Evolutionary conservation across 768 basidiomycete genomes (phyloP).

Genomic region (Sutorius australiensis): DNA sequence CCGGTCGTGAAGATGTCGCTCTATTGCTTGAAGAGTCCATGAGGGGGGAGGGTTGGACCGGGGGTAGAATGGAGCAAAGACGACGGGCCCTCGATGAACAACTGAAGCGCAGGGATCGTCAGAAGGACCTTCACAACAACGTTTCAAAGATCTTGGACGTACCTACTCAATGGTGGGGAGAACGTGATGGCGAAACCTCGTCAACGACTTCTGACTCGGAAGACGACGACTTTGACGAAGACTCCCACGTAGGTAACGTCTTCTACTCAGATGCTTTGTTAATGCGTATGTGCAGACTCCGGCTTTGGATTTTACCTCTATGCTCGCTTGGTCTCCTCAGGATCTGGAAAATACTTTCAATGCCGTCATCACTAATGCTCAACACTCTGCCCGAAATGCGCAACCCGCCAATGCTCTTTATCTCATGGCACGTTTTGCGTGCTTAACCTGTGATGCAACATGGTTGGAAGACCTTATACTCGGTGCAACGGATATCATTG

Average conservation of each 20-base stretch:
- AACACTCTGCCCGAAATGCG: constrained; percentile 64
- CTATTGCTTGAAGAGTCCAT: constrained; percentile 87
- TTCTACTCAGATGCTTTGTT: constrained; percentile 1
- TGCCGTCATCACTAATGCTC: constrained; percentile 75
- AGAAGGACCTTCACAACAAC: constrained; percentile 53
- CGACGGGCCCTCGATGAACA: constrained; percentile 58
- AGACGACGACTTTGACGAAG: constrained; percentile 48
- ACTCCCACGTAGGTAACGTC: constrained; percentile 41
- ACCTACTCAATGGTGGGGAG: constrained; percentile 62
- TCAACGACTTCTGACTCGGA: constrained; percentile 45
- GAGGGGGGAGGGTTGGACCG: constrained; percentile 80
- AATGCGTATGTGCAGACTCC: constrained; percentile 52
- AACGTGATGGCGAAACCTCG: constrained; percentile 42
- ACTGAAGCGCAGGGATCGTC: constrained; percentile 49
- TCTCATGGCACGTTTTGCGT: constrained; percentile 90
- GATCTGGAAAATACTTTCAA: constrained; percentile 76
- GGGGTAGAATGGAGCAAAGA: constrained; percentile 69
- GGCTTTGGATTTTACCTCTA: constrained; percentile 69
- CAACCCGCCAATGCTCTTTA: constrained; percentile 92
- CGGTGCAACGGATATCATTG: constrained; percentile 87
- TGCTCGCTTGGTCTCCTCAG: constrained; percentile 90
- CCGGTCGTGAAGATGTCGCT: constrained; percentile 81
- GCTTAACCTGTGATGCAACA: constrained; percentile 79
- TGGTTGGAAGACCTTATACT: constrained; percentile 94
- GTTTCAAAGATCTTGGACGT: constrained; percentile 57